Percentiles rank a stretch among this genome's conserved stretches.
Conservation (phyloP, 164 flowering plant genomes). For the Sextonia rubra region DNA sequence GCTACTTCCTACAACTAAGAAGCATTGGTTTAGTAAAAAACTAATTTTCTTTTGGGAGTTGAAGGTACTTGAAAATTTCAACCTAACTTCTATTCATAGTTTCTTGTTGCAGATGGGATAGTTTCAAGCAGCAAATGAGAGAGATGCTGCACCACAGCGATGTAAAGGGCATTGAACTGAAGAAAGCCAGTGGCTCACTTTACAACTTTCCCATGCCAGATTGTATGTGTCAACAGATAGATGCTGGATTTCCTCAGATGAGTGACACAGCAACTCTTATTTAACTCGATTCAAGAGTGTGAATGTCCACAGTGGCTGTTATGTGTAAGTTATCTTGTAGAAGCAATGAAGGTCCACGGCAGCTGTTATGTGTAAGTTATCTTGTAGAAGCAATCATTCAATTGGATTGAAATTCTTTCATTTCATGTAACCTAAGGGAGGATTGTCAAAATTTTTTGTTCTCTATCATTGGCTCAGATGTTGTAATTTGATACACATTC, state of each 20-base stretch:
- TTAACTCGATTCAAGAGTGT: background rate
- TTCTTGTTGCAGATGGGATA: constrained; percentile 56
- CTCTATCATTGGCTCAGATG: background rate
- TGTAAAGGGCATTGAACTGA: constrained; percentile 61
- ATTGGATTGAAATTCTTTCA: constrained; percentile 7
- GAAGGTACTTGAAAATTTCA: background rate
- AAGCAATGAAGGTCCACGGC: background rate
- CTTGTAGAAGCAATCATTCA: constrained; percentile 6
- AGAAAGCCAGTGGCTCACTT: constrained; percentile 65
- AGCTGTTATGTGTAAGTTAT: background rate
- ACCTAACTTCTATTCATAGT: too few species aligned
- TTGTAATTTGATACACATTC: constrained; percentile 10
- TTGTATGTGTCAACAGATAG: constrained; percentile 70
- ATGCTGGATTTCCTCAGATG: background rate
- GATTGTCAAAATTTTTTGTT: constrained; percentile 3
- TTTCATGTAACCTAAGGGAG: background rate
- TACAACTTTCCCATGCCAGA: constrained; percentile 93
- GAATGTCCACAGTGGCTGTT: background rate
- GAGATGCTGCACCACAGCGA: constrained; percentile 87
- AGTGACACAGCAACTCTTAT: constrained; percentile 9
- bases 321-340: constrained; percentile 2
- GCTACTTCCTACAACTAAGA: background rate
- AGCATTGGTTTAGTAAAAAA: background rate
- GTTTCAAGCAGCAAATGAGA: constrained; percentile 58
- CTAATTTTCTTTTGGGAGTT: background rate